Conservation (phyloP, 805 yeast genomes). For the Lipomyces mesembrius region DNA sequence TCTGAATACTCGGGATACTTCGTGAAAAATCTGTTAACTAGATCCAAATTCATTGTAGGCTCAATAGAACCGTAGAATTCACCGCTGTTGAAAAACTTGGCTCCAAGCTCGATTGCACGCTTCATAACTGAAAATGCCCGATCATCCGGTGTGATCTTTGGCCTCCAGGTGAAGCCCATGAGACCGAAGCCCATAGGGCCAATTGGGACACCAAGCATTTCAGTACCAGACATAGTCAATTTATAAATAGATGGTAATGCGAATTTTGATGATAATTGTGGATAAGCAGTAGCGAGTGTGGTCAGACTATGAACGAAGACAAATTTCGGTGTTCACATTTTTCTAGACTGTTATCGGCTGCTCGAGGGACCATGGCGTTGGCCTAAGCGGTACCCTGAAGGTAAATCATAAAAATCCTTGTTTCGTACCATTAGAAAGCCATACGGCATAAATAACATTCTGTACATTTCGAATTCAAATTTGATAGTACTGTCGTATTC, state of each 20-base stretch:
- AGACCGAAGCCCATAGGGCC: conserved; percentile 66
- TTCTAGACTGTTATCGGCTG: background rate
- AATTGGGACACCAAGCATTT: conserved; percentile 27
- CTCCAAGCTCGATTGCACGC: conserved; percentile 53
- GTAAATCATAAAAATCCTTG: background rate
- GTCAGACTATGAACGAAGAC: too few species aligned
- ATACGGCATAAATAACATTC: background rate
- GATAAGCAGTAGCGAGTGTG: background rate
- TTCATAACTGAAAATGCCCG: conserved; percentile 58
- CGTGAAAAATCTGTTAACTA: conserved; percentile 57
- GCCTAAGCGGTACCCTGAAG: background rate
- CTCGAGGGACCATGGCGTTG: background rate
- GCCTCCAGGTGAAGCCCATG: conserved; percentile 77
- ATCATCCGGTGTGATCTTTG: conserved; percentile 49
- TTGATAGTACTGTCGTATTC: background rate
- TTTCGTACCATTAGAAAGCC: background rate
- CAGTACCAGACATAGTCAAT: background rate
- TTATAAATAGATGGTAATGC: background rate
- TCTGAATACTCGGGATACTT: conserved; percentile 52
- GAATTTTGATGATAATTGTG: background rate
- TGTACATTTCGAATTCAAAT: too few species aligned
- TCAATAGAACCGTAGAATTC: conserved; percentile 56
- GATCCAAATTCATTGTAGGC: conserved; percentile 57
- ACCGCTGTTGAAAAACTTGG: conserved; percentile 64
- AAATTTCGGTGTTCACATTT: too few species aligned